Evolutionary conservation across 139 green algal genomes (phyloP).

Genomic region (Medakamo hakoo): DNA sequence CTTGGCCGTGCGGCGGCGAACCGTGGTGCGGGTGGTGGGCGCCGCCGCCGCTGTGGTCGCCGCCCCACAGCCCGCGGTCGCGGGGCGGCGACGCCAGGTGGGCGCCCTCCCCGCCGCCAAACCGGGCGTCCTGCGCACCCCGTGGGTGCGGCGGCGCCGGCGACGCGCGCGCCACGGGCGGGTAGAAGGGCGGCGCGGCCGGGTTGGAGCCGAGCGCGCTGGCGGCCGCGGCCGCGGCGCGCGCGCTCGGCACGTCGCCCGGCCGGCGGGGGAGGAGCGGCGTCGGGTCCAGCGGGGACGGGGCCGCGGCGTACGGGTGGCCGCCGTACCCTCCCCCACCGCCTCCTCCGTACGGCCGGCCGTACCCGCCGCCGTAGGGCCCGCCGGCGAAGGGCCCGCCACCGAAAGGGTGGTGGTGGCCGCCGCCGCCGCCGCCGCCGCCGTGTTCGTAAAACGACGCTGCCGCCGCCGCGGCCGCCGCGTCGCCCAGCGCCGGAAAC

Average conservation of each 20-base stretch:
- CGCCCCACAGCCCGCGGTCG: not conserved
- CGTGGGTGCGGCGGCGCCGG: no score
- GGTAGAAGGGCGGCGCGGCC: no score
- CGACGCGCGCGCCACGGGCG: not conserved
- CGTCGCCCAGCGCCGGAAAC: not conserved
- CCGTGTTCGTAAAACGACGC: not conserved
- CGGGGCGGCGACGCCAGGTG: no score
- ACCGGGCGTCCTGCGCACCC: not conserved
- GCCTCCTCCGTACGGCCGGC: not conserved
- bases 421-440: no score
- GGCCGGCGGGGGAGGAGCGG: not conserved
- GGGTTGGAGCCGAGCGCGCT: not conserved
- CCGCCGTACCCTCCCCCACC: no score
- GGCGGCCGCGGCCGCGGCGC: no score
- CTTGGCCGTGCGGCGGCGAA: no score
- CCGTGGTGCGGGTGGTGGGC: no score
- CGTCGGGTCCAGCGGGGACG: not conserved
- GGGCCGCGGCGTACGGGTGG: no score
- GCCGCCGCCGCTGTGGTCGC: not conserved
- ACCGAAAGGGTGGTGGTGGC: not conserved
- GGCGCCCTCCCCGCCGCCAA: no score
- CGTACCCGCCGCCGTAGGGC: not conserved
- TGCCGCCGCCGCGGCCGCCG: not conserved
- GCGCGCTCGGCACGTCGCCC: not conserved
- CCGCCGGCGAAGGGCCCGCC: no score